Conservation (phyloP, 768 basidiomycete species). For the Sporobolomyces pararoseus region DNA sequence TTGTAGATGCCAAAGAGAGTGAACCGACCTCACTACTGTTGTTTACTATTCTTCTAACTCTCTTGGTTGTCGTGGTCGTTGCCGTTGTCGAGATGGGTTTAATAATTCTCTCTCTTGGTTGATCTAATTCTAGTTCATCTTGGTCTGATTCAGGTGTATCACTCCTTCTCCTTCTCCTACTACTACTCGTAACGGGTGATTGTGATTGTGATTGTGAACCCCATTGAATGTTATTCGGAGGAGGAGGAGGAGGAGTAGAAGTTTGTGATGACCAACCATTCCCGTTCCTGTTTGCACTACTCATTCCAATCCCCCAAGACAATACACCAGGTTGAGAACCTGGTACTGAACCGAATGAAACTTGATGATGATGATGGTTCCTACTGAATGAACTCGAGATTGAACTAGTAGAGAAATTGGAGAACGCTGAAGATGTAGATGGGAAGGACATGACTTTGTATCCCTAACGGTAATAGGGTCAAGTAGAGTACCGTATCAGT, state of each 20-base stretch:
- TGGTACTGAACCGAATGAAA: conserved; percentile 27
- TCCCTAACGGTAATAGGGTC: not conserved
- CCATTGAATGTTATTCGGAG: not conserved
- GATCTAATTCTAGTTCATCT: not conserved
- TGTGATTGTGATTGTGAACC: not conserved
- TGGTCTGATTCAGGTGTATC: conserved; percentile 11
- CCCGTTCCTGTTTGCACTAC: conserved; percentile 22
- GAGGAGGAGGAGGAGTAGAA: not conserved
- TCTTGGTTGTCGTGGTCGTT: not conserved
- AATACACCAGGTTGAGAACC: conserved; percentile 31
- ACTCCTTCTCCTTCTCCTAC: conserved; percentile 28
- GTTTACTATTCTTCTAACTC: not conserved
- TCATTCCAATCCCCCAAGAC: conserved; percentile 37
- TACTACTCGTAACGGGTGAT: not conserved
- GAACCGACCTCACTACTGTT: too few species aligned
- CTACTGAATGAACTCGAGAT: not conserved
- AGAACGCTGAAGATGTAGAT: not conserved
- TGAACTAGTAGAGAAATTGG: not conserved
- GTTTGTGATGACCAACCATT: not conserved
- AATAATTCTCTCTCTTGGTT: not conserved
- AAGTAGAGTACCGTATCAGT: not conserved
- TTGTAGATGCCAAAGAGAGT: not conserved
- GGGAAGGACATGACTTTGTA: conserved; percentile 3
- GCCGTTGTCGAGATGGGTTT: not conserved
- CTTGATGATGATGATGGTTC: not conserved